Conservation (phyloP, 768 basidiomycete species). For the Mycena haematopus region DNA sequence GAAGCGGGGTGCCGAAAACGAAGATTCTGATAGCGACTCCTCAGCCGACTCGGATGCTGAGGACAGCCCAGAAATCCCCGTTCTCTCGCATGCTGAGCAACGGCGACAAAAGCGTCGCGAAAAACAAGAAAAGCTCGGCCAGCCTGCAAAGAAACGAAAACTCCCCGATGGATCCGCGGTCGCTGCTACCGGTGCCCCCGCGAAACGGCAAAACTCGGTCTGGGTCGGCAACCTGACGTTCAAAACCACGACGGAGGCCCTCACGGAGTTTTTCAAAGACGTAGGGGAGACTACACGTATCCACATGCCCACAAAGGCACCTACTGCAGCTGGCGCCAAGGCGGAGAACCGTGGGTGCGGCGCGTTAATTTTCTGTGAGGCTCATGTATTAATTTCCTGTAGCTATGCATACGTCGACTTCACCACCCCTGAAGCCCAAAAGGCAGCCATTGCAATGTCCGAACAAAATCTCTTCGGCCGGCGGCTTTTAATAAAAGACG, state of each 20-base stretch:
- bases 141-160: constrained; percentile 54
- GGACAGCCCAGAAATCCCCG: constrained; percentile 45
- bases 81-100: constrained; percentile 78
- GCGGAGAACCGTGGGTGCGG: constrained; percentile 80
- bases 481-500: constrained; percentile 92
- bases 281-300: constrained; percentile 80
- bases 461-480: constrained; percentile 87
- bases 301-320: constrained; percentile 83
- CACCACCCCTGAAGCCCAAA: constrained; percentile 74
- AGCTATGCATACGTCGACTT: constrained; percentile 99
- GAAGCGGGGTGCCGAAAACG: constrained; percentile 35
- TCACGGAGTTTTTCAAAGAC: constrained; percentile 73
- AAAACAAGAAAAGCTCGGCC: constrained; percentile 34
- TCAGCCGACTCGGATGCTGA: constrained; percentile 36
- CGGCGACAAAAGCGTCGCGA: constrained; percentile 64
- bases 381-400: constrained; percentile 11
- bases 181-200: constrained; percentile 36
- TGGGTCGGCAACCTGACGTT: constrained; percentile 97
- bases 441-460: constrained; percentile 76
- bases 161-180: constrained; percentile 46
- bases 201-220: constrained; percentile 81
- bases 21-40: constrained; percentile 24
- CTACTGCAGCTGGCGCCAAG: constrained; percentile 51
- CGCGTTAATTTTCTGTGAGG: constrained; percentile 37
- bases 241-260: constrained; percentile 80